phyloP scores from a whole-genome alignment of 371 early-diverging fungal genomes.

The Dipsacomyces acuminosporus region DNA sequence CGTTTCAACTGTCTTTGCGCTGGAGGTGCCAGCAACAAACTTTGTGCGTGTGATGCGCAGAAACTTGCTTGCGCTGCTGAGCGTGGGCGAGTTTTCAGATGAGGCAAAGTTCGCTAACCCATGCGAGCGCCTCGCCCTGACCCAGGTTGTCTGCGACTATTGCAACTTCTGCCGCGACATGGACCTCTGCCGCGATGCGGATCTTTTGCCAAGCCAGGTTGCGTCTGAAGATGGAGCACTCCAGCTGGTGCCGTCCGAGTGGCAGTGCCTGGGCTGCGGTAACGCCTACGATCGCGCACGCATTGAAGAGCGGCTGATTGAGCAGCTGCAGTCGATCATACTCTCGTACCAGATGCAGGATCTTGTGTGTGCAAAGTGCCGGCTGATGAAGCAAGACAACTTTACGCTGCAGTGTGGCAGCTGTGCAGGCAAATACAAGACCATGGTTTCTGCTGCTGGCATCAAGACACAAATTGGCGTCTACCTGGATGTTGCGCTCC shows the following conservation, averaged over 20 bases:
- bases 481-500: slow-evolving; percentile 25
- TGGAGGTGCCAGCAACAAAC: slow-evolving; percentile 54
- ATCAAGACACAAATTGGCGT: slow-evolving; percentile 19
- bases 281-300: slow-evolving; percentile 65
- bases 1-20: slow-evolving; percentile 62
- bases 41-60: slow-evolving; percentile 68
- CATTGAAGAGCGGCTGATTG: slow-evolving; percentile 75
- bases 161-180: slow-evolving; percentile 81
- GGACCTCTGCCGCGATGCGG: slow-evolving; percentile 83
- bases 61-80: slow-evolving; percentile 66
- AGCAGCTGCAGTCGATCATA: slow-evolving; percentile 58
- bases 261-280: slow-evolving; percentile 65
- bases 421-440: slow-evolving; percentile 34
- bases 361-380: slow-evolving; percentile 74
- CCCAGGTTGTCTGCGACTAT: slow-evolving; percentile 79
- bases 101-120: slow-evolving; percentile 74
- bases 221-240: slow-evolving; percentile 39
- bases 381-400: slow-evolving; percentile 70
- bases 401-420: slow-evolving; percentile 50
- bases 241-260: slow-evolving; percentile 42
- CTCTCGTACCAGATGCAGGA: slow-evolving; percentile 82
- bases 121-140: slow-evolving; percentile 68
- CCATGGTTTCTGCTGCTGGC: slow-evolving; percentile 3
- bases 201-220: slow-evolving; percentile 51
- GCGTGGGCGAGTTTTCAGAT: slow-evolving; percentile 72